Conservation (phyloP, 2,329 filamentous ascomycete genomes). For the Chaetomium strumarium region DNA sequence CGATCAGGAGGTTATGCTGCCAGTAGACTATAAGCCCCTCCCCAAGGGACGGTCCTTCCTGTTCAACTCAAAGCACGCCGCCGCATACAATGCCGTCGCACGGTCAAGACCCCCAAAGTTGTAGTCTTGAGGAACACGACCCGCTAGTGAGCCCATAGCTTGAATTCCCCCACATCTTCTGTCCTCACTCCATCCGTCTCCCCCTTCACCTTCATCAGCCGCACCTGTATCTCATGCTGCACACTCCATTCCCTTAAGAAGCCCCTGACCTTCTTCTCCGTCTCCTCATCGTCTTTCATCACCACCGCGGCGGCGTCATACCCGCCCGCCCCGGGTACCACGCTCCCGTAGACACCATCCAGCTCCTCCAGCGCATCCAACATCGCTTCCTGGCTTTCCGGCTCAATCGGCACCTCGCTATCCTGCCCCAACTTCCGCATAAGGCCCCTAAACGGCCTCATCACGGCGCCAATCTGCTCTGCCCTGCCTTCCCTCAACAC, state of each 20-base stretch:
- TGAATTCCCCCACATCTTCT: slow-evolving; percentile 41
- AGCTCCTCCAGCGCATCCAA: slow-evolving; percentile 66
- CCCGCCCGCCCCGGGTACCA: slow-evolving; percentile 90
- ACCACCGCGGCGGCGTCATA: slow-evolving; percentile 85
- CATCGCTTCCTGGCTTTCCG: slow-evolving; percentile 73
- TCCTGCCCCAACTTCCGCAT: slow-evolving; percentile 71
- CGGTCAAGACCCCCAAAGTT: neutral
- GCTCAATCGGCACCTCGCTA: slow-evolving; percentile 83
- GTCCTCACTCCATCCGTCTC: slow-evolving; percentile 61
- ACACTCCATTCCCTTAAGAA: slow-evolving; percentile 62
- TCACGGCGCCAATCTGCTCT: slow-evolving; percentile 40
- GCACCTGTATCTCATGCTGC: slow-evolving; percentile 56
- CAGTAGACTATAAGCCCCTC: neutral
- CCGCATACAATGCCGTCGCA: neutral
- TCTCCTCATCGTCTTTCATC: slow-evolving; percentile 64
- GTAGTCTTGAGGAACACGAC: neutral
- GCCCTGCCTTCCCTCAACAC: slow-evolving; percentile 51
- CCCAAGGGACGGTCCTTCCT: neutral
- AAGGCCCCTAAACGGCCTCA: slow-evolving; percentile 49
- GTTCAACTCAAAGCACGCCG: neutral
- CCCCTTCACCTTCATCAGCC: slow-evolving; percentile 62
- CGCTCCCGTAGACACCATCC: slow-evolving; percentile 79
- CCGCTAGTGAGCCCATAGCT: slow-evolving; percentile 36
- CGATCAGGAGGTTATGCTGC: neutral
- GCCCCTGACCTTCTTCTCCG: slow-evolving; percentile 51